These are phyloP conservation scores for Coprinellus micaceus DNA, from an alignment of 768 basidiomycete species.

Conservation along the genomic window DNA sequence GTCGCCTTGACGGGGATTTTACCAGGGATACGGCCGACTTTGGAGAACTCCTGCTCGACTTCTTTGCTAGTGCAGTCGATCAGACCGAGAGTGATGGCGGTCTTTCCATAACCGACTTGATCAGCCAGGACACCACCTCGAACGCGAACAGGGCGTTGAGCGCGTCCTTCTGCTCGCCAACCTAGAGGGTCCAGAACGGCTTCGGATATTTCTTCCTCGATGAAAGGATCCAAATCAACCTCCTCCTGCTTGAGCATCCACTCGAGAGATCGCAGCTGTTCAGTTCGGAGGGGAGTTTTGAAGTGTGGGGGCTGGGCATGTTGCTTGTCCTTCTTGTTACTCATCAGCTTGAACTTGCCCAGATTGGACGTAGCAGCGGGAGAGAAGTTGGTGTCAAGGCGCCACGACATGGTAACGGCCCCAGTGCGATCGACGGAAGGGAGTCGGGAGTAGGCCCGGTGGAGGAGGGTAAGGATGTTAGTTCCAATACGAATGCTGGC, in stretches of 20 bases:
- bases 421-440: conserved; percentile 53
- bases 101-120: conserved; percentile 96
- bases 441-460: conserved; percentile 79
- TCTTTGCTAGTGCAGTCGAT: conserved; percentile 66
- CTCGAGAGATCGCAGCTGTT: conserved; percentile 84
- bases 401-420: conserved; percentile 64
- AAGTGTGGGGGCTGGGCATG: conserved; percentile 80
- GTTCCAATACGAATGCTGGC: conserved; percentile 82
- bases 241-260: conserved; percentile 91
- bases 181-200: conserved; percentile 81
- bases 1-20: conserved; percentile 80
- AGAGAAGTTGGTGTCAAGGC: conserved; percentile 73
- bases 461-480: conserved; percentile 82
- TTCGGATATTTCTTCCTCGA: conserved; percentile 94
- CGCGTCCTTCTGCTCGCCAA: conserved; percentile 94
- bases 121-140: conserved; percentile 93
- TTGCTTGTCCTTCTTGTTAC: conserved; percentile 70
- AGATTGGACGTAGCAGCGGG: conserved; percentile 56
- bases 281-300: conserved; percentile 66
- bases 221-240: conserved; percentile 59
- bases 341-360: conserved; percentile 65
- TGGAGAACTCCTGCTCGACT: conserved; percentile 56
- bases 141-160: conserved; percentile 67
- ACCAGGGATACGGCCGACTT: conserved; percentile 47
- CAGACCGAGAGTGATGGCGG: conserved; percentile 88